Evolutionary conservation across 1,139 yeast species (phyloP), one percentile per base, ranked within the genome.

Genomic region (Schizosaccharomyces versatilis): DNA sequence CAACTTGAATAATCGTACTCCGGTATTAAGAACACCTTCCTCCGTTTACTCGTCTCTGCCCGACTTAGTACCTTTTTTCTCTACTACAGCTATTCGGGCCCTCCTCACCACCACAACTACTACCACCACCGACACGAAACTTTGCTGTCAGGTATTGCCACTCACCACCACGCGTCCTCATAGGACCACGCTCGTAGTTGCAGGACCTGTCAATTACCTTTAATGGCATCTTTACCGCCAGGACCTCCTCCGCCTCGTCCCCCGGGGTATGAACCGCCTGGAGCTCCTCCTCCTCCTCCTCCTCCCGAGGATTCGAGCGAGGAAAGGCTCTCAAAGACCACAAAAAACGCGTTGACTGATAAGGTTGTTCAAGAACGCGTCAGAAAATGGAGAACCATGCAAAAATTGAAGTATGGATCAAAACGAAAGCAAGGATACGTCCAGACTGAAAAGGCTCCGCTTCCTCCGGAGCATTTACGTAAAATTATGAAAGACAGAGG

Each of bases 381-480:
- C 60, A 69, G 71, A 55, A 73, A 73, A 62, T 84, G 94, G 94
- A 69, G 74, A n/a, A 76, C 73, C 56, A 56, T 75, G 1, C 94
- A 83, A 61, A 81, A 80, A 64, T 67, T 66, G 53, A 69, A 84
- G 59, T 79, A 65, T 60, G 65, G 68, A 51, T 63, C 65, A 54
- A 68, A 67, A 57, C 63, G 68, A 54, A 70, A 76, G 7, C 61
- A 62, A 38, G 66, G 67, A 38, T 68, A 70, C 57, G 78, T 78
- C 3, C 78, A 73, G 55, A 74, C 84, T 0, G 74, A 75, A 8
- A 84, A 84, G 62, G 77, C 80, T 1, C 88, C 84, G 60, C 81
- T 88, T 90, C 97, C 97, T 0, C 94, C 95, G 0, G 95, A 88
- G 64, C 96, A 88, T 69, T 69, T 90, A 48, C 74, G 98, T 47